Percentiles rank a stretch among this genome's conserved stretches.
phyloP scores from a whole-genome alignment of 139 green algal species.

The Chlamydomonas asymmetrica region DNA sequence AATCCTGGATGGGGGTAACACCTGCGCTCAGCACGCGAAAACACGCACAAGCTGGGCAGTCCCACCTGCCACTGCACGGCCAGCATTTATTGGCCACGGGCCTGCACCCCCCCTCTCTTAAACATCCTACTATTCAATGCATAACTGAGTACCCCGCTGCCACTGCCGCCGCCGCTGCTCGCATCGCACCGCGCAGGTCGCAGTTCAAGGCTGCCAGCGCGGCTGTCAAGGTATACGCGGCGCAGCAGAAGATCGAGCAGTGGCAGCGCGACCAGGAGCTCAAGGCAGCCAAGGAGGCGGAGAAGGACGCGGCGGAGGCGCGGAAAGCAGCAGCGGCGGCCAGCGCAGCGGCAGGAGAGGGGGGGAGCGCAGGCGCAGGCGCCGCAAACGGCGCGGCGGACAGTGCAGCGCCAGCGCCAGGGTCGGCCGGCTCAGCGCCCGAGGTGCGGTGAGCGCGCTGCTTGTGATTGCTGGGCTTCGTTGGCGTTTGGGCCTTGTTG shows the following conservation, averaged over 20 bases:
- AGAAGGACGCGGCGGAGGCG: background rate
- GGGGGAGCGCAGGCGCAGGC: background rate
- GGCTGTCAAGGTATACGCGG: constrained; percentile 70
- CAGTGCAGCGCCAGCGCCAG: background rate
- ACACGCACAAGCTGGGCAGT: too few species aligned
- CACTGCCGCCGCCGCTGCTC: too few species aligned
- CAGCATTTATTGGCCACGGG: too few species aligned
- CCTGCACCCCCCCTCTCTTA: background rate
- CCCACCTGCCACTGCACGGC: too few species aligned
- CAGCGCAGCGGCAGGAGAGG: too few species aligned
- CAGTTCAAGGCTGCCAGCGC: constrained; percentile 61
- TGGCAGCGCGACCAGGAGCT: constrained; percentile 48
- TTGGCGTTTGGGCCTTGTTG: too few species aligned
- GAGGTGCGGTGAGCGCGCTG: background rate
- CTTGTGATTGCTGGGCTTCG: too few species aligned
- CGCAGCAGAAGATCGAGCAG: constrained; percentile 68
- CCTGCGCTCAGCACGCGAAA: too few species aligned
- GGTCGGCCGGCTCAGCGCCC: background rate
- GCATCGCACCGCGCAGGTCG: constrained; percentile 40
- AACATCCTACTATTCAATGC: too few species aligned
- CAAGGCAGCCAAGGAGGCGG: background rate
- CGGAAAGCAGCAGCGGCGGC: background rate
- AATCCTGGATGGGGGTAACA: too few species aligned
- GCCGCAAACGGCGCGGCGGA: background rate
- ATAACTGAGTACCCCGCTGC: too few species aligned